Base-by-base conservation (phyloP, 495 filamentous ascomycete genomes). In the Penicillium coffeae region DNA sequence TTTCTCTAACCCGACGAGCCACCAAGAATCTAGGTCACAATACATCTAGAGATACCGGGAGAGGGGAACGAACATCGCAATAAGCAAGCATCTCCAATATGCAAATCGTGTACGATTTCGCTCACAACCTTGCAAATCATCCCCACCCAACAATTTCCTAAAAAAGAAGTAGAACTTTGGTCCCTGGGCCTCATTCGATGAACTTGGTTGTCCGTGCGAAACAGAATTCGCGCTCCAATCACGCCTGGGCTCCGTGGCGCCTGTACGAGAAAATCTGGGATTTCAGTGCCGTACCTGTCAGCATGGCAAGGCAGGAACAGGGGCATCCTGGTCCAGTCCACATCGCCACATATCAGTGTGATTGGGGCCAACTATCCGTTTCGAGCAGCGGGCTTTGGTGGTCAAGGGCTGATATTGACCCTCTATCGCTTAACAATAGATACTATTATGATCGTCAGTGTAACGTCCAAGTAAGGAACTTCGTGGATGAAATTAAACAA, bases 361-460 rank as follows among this genome's bases (percentile, higher is more conserved):
- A 58, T 65, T 61, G 54, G 60, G 56, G 63, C 59, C 54, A 42
- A 50, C 55, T 56, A 15, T 54, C 60, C 58, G 56, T 58, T 58
- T 50, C 60, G 50, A 45, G 52, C 55, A 48, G 53, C 48, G 63
- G 59, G 56, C 60, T 53, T 42, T 52, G 50, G 52, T 56, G 46
- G 51, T 56, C 54, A 53, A 54, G 52, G 19, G 45, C 54, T 45
- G 22, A 37, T 44, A 40, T 21, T 18, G 32, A 42, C 50, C 40
- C 47, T 63, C 87, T 83, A 96, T 72, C 88, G 85, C 75, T 96
- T 96, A 66, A 96, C 75, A 72, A 96, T 95, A 16, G 91, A 94
- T 58, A 96, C 90, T 95, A 66, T 54, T 52, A 51, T 54, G 38
- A 62, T 25, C 20, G 48, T 56, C 39, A 56, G 45, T 16, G 12